phyloP scores from a whole-genome alignment of 306 rosid genomes.

The Vigna radiata region DNA sequence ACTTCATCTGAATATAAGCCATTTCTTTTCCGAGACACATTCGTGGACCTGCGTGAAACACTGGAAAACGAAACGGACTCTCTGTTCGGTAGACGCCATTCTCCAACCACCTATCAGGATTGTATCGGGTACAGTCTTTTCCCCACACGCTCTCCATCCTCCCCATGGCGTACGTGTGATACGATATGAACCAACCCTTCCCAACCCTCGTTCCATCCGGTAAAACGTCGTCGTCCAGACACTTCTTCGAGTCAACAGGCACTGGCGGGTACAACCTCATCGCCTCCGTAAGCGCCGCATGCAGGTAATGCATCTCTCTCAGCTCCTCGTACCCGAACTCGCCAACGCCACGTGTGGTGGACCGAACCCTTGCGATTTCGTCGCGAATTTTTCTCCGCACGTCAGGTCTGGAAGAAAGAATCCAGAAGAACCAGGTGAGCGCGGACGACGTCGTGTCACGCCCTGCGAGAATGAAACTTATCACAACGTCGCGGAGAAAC shows the following conservation, averaged over 20 bases:
- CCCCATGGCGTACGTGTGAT: slow-evolving; percentile 81
- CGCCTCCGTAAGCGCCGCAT: slow-evolving; percentile 69
- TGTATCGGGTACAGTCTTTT: slow-evolving; percentile 47
- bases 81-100: slow-evolving; percentile 53
- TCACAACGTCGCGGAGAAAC: slow-evolving; percentile 67
- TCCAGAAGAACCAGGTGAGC: slow-evolving; percentile 80
- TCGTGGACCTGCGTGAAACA: slow-evolving; percentile 76
- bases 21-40: slow-evolving; percentile 75
- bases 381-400: slow-evolving; percentile 42
- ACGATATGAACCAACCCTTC: slow-evolving; percentile 63
- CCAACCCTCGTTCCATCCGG: slow-evolving; percentile 65
- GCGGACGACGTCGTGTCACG: slow-evolving; percentile 80
- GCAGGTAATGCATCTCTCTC: slow-evolving; percentile 73
- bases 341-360: not conserved
- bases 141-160: slow-evolving; percentile 85
- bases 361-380: slow-evolving; percentile 53
- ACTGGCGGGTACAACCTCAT: slow-evolving; percentile 78
- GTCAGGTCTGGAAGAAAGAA: slow-evolving; percentile 50
- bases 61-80: slow-evolving; percentile 61
- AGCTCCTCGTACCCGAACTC: slow-evolving; percentile 58
- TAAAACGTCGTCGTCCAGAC: slow-evolving; percentile 57
- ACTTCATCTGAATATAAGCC: slow-evolving; percentile 89
- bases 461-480: slow-evolving; percentile 76
- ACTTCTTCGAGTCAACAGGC: slow-evolving; percentile 56
- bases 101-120: slow-evolving; percentile 78